These are phyloP conservation scores for Poronia punctata DNA, from an alignment of 495 filamentous ascomycete species.

Conservation along the genomic window DNA sequence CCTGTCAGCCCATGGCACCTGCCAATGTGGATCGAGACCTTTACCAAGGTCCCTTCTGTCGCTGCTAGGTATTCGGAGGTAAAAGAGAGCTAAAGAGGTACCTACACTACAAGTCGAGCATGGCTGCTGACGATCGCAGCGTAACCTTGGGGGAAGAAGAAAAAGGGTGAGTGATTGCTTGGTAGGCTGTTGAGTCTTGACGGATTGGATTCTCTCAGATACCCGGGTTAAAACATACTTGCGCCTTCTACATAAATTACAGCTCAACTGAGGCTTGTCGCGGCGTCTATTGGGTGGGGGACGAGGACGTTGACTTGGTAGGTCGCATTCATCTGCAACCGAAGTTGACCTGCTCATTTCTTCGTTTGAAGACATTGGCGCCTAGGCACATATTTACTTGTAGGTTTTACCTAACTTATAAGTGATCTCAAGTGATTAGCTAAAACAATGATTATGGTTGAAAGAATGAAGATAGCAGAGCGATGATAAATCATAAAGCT, in stretches of 20 bases:
- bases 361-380: constrained; percentile 5
- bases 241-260: constrained; percentile 8
- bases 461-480: no score
- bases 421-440: no score
- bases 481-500: neutral
- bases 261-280: constrained; percentile 12
- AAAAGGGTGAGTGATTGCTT: neutral
- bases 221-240: constrained; percentile 13
- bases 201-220: neutral
- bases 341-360: neutral
- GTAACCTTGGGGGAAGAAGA: constrained; percentile 3
- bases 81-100: neutral
- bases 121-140: constrained; percentile 9
- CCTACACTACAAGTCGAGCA: constrained; percentile 9
- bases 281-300: constrained; percentile 10
- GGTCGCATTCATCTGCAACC: constrained; percentile 27
- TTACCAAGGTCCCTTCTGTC: no score
- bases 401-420: no score
- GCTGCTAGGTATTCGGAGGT: neutral
- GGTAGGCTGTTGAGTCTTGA: neutral
- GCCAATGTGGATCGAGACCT: no score
- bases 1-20: neutral
- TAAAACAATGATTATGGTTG: no score
- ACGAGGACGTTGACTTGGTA: constrained; percentile 4
- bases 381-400: neutral